phyloP scores from a whole-genome alignment of 345 rosid species.

The Kernera saxatilis region DNA sequence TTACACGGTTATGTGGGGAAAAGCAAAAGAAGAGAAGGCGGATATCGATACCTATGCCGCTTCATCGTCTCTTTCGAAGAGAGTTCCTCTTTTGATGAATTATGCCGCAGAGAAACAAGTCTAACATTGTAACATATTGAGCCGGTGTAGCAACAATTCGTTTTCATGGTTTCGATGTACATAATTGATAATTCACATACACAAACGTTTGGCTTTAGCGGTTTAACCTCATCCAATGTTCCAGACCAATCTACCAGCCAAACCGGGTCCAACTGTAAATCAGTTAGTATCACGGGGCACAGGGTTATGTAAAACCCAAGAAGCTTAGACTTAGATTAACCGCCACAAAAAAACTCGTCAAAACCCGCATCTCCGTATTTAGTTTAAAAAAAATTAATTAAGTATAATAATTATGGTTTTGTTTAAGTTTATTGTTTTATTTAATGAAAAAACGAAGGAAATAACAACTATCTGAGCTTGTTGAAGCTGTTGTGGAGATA shows the following conservation, averaged over 20 bases:
- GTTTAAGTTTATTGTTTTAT: no score
- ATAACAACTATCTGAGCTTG: no score
- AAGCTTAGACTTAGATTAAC: no score
- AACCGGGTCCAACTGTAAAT: not conserved
- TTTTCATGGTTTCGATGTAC: not conserved
- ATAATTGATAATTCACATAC: not conserved
- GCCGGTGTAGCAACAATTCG: not conserved
- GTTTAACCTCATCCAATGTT: not conserved
- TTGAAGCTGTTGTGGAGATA: no score
- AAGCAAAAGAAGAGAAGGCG: constrained; percentile 50
- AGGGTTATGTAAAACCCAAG: not conserved
- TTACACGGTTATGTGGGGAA: constrained; percentile 82
- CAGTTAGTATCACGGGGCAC: not conserved
- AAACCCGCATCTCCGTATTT: no score
- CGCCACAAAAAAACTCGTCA: not conserved
- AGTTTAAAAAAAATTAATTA: no score
- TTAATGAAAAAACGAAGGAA: no score
- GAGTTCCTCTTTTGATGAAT: constrained; percentile 49
- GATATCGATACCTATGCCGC: constrained; percentile 9
- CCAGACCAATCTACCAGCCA: not conserved
- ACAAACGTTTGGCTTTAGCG: not conserved
- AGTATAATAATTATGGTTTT: no score
- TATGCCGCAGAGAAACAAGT: constrained; percentile 35
- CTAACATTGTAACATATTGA: constrained; percentile 9
- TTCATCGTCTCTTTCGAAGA: constrained; percentile 20